Percentiles rank a stretch among this genome's conserved stretches.
Evolutionary conservation across 371 early-diverging fungal species (phyloP).

Genomic region (Mucor piriformis): DNA sequence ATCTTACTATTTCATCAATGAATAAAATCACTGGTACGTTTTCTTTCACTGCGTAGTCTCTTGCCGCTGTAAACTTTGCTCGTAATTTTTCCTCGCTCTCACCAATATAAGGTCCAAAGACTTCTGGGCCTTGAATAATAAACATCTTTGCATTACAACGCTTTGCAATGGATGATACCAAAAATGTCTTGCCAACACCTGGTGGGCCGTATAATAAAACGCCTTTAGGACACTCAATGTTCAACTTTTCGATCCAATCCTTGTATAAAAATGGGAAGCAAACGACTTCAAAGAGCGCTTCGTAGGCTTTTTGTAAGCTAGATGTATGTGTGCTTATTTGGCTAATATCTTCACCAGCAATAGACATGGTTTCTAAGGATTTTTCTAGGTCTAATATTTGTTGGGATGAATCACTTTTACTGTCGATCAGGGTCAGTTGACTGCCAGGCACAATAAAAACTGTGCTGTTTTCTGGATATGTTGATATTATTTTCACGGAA

Average conservation of each 20-base stretch:
- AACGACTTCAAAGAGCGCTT: conserved; percentile 75
- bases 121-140: conserved; percentile 84
- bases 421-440: conserved; percentile 8
- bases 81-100: conserved; percentile 94
- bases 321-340: conserved; percentile 38
- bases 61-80: conserved; percentile 83
- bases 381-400: conserved; percentile 15
- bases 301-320: conserved; percentile 54
- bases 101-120: conserved; percentile 90
- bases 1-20: conserved; percentile 95
- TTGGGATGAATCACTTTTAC: conserved; percentile 10
- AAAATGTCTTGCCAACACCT: conserved; percentile 94
- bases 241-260: conserved; percentile 62
- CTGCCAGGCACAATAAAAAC: conserved; percentile 19
- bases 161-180: conserved; percentile 72
- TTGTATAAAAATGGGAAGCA: conserved; percentile 78
- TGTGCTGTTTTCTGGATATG: conserved; percentile 33
- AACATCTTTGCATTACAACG: conserved; percentile 66
- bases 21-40: conserved; percentile 85
- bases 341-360: not conserved
- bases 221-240: conserved; percentile 86
- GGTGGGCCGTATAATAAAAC: conserved; percentile 93
- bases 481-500: conserved; percentile 30
- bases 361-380: conserved; percentile 8
- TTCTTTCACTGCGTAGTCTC: conserved; percentile 37